phyloP scores from a whole-genome alignment of 2,329 filamentous ascomycete species.

The Dothistroma septosporum region DNA sequence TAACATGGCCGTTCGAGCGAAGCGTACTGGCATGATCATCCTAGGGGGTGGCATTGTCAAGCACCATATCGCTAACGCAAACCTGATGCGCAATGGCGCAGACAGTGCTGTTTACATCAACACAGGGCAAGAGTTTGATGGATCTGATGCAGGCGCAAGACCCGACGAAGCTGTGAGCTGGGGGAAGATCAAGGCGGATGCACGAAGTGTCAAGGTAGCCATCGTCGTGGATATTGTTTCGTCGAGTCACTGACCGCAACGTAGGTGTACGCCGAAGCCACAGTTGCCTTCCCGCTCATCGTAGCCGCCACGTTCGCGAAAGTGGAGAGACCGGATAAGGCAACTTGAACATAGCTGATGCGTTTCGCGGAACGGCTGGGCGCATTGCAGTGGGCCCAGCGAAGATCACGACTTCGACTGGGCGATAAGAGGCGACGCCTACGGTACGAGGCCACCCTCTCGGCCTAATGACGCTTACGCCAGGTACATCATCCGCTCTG shows the following conservation, averaged over 20 bases:
- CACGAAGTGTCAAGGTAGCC: conserved; percentile 80
- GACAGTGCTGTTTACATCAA: conserved; percentile 98
- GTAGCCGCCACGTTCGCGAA: conserved; percentile 64
- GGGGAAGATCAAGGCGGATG: conserved; percentile 93
- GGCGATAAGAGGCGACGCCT: neutral
- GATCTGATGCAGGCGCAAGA: conserved; percentile 88
- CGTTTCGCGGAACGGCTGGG: neutral
- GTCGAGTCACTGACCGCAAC: neutral
- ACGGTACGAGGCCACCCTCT: neutral
- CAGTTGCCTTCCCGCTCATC: conserved; percentile 63
- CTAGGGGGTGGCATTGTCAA: conserved; percentile 93
- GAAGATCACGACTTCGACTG: neutral
- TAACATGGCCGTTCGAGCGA: conserved; percentile 81
- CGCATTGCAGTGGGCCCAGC: neutral
- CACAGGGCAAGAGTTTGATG: conserved; percentile 95
- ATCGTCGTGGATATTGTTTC: neutral
- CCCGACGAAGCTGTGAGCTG: conserved; percentile 97
- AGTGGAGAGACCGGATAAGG: conserved; percentile 16
- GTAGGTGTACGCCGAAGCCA: conserved; percentile 62
- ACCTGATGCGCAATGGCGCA: conserved; percentile 93
- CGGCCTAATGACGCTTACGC: conserved; percentile 16
- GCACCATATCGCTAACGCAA: conserved; percentile 97
- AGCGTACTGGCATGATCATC: conserved; percentile 90
- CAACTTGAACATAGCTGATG: conserved; percentile 1
- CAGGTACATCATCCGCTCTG: conserved; percentile 12